Conservation (phyloP, 2,329 filamentous ascomycete species). For the Helicocarpus griseus region DNA sequence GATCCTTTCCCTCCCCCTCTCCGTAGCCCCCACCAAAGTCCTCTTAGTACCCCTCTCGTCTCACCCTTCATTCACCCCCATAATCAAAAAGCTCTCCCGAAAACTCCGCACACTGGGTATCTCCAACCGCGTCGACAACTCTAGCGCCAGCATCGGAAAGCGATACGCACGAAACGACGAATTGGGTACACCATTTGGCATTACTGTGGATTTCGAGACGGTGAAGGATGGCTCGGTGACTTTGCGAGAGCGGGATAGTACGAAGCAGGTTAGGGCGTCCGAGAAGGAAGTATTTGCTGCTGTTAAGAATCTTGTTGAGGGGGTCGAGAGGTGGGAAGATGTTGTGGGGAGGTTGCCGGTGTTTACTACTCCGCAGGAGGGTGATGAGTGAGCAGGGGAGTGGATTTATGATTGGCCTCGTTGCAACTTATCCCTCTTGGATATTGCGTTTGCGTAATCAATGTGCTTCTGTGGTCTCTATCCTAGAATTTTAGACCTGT, state of each 20-base stretch:
- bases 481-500: no score
- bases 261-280: constrained; percentile 71
- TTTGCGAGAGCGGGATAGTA: constrained; percentile 81
- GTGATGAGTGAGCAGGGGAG: no score
- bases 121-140: constrained; percentile 81
- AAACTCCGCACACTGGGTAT: constrained; percentile 67
- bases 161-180: constrained; percentile 93
- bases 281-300: constrained; percentile 61
- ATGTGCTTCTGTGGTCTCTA: no score
- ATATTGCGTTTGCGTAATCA: no score
- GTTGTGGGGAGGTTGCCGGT: constrained; percentile 61
- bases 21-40: constrained; percentile 88
- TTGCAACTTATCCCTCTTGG: no score
- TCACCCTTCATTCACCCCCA: constrained; percentile 71
- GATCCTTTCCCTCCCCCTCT: constrained; percentile 64
- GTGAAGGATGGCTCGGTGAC: constrained; percentile 80
- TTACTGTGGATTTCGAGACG: constrained; percentile 94
- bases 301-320: constrained; percentile 45
- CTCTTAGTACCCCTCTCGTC: constrained; percentile 80
- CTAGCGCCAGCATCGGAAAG: constrained; percentile 85
- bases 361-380: constrained; percentile 49
- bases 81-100: constrained; percentile 61
- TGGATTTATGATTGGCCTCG: no score
- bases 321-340: constrained; percentile 49
- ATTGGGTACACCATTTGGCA: constrained; percentile 83